A percentile compares a stretch with the other conserved stretches of the same genome.
phyloP scores from a whole-genome alignment of 1,284 basidiomycete species.

The Trametes sp. region DNA sequence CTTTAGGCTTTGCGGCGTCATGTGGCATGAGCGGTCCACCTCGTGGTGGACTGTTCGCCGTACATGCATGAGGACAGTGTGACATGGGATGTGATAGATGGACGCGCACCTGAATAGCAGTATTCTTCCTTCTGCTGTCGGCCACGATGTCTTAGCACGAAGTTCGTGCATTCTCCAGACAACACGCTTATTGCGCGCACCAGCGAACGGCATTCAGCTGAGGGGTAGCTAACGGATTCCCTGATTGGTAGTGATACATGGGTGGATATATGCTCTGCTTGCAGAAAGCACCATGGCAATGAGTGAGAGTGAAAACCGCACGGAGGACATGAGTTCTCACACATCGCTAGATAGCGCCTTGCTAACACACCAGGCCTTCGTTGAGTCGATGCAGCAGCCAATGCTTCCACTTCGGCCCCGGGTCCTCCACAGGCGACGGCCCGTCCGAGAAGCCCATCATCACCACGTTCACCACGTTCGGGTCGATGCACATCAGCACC shows the following conservation, averaged over 20 bases:
- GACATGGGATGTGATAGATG: no score
- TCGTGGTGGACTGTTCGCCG: no score
- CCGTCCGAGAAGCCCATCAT: constrained; percentile 34
- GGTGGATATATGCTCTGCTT: constrained; percentile 3
- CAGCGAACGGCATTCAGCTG: no score
- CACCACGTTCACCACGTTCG: constrained; percentile 29
- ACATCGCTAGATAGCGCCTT: not conserved
- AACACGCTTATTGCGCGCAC: no score
- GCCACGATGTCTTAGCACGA: no score
- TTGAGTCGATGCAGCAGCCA: constrained; percentile 31
- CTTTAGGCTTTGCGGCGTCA: no score
- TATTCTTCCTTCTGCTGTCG: no score
- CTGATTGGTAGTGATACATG: not conserved
- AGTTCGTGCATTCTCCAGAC: no score
- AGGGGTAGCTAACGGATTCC: no score
- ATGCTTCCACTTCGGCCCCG: constrained; percentile 32
- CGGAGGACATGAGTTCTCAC: not conserved
- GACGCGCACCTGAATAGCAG: no score
- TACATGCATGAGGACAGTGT: no score
- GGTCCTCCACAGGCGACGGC: constrained; percentile 20
- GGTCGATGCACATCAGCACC: constrained; percentile 29
- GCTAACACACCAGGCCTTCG: constrained; percentile 26
- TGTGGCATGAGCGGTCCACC: no score
- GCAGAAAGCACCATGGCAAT: not conserved
- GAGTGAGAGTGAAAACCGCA: not conserved